phyloP scores from a whole-genome alignment of 345 rosid species.

The Lenwebbia sp. region DNA sequence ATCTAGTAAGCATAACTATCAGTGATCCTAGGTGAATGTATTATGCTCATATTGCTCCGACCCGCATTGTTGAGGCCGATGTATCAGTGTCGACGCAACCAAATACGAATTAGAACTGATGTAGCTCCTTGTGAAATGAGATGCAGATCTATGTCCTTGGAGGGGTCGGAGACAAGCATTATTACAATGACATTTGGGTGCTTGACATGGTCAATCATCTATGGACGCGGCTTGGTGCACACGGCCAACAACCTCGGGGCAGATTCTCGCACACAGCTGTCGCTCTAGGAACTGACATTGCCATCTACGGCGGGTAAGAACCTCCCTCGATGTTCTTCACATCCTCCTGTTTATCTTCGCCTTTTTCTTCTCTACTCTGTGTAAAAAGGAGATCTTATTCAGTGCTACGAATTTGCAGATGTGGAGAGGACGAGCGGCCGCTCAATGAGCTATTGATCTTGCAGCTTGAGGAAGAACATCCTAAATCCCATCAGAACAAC shows the following conservation, averaged over 20 bases:
- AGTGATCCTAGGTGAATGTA: background rate
- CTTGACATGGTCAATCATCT: constrained; percentile 28
- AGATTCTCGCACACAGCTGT: constrained; percentile 72
- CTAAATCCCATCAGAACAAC: constrained; percentile 14
- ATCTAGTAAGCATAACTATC: background rate
- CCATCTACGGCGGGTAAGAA: constrained; percentile 60
- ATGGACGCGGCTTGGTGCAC: constrained; percentile 41
- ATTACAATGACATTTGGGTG: constrained; percentile 63
- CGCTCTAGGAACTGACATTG: constrained; percentile 26
- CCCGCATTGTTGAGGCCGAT: background rate
- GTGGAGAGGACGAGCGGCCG: constrained; percentile 74
- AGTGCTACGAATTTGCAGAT: constrained; percentile 14
- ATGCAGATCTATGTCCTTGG: constrained; percentile 56
- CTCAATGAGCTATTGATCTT: constrained; percentile 51
- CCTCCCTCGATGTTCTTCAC: background rate
- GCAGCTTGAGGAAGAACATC: constrained; percentile 35
- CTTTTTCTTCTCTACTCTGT: background rate
- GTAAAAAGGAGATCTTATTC: background rate
- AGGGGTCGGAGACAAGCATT: constrained; percentile 64
- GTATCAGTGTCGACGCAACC: background rate
- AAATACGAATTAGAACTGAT: background rate
- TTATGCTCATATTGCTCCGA: background rate
- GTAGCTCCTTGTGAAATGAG: background rate
- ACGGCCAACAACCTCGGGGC: constrained; percentile 64
- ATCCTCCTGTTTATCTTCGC: background rate